phyloP scores from a whole-genome alignment of 768 basidiomycete species.

The Lactarius vividus region DNA sequence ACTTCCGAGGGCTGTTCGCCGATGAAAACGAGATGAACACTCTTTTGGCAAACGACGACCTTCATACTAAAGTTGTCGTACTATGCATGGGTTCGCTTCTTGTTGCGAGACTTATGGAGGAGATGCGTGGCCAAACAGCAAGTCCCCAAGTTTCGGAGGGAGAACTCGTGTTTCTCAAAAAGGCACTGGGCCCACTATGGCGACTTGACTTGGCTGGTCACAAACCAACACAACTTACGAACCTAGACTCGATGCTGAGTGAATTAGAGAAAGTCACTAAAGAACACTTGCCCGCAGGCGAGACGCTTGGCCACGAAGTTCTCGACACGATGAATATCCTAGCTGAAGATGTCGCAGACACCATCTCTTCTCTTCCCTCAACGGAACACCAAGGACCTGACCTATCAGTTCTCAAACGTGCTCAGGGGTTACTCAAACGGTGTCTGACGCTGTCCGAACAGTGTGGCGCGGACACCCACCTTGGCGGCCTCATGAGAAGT shows the following conservation, averaged over 20 bases:
- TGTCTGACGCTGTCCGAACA: not conserved
- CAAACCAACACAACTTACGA: not conserved
- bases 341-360: not conserved
- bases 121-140: not conserved
- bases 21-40: not conserved
- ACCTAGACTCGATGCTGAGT: constrained; percentile 6
- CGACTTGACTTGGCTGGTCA: not conserved
- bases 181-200: constrained; percentile 5
- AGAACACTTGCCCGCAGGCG: not conserved
- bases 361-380: not conserved
- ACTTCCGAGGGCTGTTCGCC: constrained; percentile 3
- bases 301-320: constrained; percentile 1
- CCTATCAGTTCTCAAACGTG: not conserved
- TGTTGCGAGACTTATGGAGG: not conserved
- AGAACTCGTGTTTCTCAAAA: constrained; percentile 7
- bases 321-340: constrained; percentile 7
- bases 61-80: not conserved
- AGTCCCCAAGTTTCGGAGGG: not conserved
- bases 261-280: not conserved
- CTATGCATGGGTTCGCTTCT: constrained; percentile 5
- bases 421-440: not conserved
- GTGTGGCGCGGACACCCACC: not conserved
- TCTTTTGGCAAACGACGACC: not conserved
- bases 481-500: not conserved
- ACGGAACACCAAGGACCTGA: not conserved